These are phyloP conservation scores for Apophysomyces variabilis DNA, from an alignment of 371 early-diverging fungal genomes.

Conservation along the genomic window DNA sequence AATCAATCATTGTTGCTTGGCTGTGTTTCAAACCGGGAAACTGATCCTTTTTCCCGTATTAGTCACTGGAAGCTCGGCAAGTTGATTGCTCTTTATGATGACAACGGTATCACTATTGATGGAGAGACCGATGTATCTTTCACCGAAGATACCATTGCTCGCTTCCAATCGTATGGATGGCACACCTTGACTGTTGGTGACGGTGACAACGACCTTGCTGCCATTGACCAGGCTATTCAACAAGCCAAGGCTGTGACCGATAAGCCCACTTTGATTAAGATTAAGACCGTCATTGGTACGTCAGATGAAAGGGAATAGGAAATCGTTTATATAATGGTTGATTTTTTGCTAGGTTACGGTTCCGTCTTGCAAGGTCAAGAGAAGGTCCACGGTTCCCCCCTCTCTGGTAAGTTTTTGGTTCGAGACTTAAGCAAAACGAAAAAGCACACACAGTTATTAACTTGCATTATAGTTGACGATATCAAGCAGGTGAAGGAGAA, in stretches of 20 bases:
- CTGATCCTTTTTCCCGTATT: background rate
- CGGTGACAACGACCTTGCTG: constrained; percentile 82
- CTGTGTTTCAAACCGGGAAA: constrained; percentile 35
- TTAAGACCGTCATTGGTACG: constrained; percentile 83
- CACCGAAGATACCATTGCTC: constrained; percentile 92
- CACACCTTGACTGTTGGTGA: constrained; percentile 80
- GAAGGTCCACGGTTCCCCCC: constrained; percentile 87
- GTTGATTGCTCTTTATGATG: constrained; percentile 97
- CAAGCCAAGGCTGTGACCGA: constrained; percentile 83
- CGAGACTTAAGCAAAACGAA: background rate
- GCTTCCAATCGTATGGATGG: constrained; percentile 97
- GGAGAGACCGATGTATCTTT: constrained; percentile 90
- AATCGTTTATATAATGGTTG: background rate
- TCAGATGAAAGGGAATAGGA: background rate
- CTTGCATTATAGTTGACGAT: constrained; percentile 73
- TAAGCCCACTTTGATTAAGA: constrained; percentile 89
- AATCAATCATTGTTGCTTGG: constrained; percentile 47
- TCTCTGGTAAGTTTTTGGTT: constrained; percentile 51
- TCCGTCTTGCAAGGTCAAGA: constrained; percentile 84
- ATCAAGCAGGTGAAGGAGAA: constrained; percentile 81
- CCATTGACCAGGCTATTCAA: constrained; percentile 76
- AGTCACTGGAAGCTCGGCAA: constrained; percentile 94
- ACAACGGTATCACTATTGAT: constrained; percentile 97
- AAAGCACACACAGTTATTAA: constrained; percentile 62
- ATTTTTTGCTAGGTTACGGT: constrained; percentile 60